Percentiles rank a stretch among this genome's conserved stretches.
These are phyloP conservation scores for Leccinellum rugosiceps DNA, from an alignment of 768 basidiomycete species.

Conservation along the genomic window DNA sequence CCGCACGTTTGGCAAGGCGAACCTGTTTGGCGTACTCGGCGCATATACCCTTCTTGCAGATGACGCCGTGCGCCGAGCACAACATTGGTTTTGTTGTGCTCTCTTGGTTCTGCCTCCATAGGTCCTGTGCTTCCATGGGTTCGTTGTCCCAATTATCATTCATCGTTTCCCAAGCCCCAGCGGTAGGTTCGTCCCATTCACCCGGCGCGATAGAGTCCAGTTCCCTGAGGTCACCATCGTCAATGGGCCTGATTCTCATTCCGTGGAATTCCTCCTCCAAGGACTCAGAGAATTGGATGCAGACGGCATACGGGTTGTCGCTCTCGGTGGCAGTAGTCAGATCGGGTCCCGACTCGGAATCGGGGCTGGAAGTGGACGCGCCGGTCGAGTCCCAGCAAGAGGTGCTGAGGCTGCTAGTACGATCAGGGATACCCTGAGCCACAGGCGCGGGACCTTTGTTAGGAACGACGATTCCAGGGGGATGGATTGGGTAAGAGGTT, in stretches of 20 bases:
- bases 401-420: conserved; percentile 7
- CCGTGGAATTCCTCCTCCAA: conserved; percentile 32
- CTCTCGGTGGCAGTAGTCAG: conserved; percentile 20
- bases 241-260: conserved; percentile 14
- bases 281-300: conserved; percentile 23
- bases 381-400: conserved; percentile 24
- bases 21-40: conserved; percentile 29
- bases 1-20: conserved; percentile 15
- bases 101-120: conserved; percentile 18
- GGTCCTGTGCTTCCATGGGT: conserved; percentile 21
- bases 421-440: conserved; percentile 3
- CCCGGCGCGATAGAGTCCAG: conserved; percentile 27
- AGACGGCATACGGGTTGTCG: conserved; percentile 22
- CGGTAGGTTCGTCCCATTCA: conserved; percentile 8
- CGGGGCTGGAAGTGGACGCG: conserved; percentile 25
- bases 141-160: conserved; percentile 15
- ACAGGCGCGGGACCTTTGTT: not conserved
- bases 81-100: conserved; percentile 8
- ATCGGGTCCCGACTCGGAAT: conserved; percentile 26
- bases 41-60: conserved; percentile 39
- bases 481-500: conserved; percentile 10
- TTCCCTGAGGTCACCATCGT: conserved; percentile 12
- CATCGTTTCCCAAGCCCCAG: conserved; percentile 2
- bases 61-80: conserved; percentile 32
- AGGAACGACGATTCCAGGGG: conserved; percentile 12